Evolutionary conservation across 345 rosid genomes (phyloP).

Genomic region (thale cress (Arabidopsis thaliana)): TAIR10.1 NC_003070.9:4970501-4971000

Average conservation of each 20-base stretch:
- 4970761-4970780: neutral
- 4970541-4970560: neutral
- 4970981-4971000: neutral
- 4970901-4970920: neutral
- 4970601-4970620: neutral
- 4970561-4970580: neutral
- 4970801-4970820: no score
- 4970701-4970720: neutral
- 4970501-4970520: neutral
- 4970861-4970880: no score
- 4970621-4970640: neutral
- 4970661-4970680: neutral
- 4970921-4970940: conserved; percentile 16
- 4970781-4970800: neutral
- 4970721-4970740: no score
- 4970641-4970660: neutral
- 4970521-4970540: neutral
- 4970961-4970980: neutral
- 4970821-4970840: no score
- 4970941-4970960: conserved; percentile 26
- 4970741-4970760: no score
- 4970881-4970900: neutral
- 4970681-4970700: neutral
- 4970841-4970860: no score
- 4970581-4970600: neutral